A percentile compares a stretch with the other conserved stretches of the same genome.
Evolutionary conservation across 179 eudicot genomes (phyloP).

Genomic region (Heliamphora pulchella): DNA sequence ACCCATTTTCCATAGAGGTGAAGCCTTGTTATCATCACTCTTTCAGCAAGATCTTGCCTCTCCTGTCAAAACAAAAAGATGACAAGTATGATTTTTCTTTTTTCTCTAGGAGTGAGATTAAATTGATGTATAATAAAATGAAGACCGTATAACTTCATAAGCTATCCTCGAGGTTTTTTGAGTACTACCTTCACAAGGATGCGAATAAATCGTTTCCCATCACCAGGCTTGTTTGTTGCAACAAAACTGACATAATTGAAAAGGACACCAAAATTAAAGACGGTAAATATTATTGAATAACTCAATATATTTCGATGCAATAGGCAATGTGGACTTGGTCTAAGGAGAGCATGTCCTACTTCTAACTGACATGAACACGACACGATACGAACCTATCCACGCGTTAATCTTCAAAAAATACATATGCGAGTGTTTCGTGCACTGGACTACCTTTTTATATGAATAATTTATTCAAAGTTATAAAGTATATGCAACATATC

Average conservation of each 20-base stretch:
- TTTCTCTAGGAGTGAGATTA: not conserved
- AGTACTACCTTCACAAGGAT: constrained; percentile 52
- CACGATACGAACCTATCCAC: too few relatives aligned
- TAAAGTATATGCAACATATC: too few relatives aligned
- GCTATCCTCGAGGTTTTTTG: not conserved
- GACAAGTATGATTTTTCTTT: not conserved
- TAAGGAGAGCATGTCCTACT: not conserved
- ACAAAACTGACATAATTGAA: constrained; percentile 39
- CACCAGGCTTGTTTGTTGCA: constrained; percentile 50
- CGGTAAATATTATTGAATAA: not conserved
- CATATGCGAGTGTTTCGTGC: too few relatives aligned
- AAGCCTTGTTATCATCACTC: constrained; percentile 91
- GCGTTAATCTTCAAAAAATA: too few relatives aligned
- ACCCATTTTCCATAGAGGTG: constrained; percentile 91
- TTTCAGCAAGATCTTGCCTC: constrained; percentile 75
- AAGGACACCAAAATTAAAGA: constrained; percentile 4
- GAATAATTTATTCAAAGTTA: too few relatives aligned
- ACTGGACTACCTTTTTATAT: too few relatives aligned
- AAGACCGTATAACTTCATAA: not conserved
- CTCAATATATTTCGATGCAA: too few relatives aligned
- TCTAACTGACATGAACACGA: not conserved
- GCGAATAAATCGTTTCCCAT: constrained; percentile 71
- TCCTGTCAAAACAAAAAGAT: constrained; percentile 42
- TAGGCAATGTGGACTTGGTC: not conserved
- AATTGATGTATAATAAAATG: not conserved